A percentile compares a stretch with the other conserved stretches of the same genome.
Conservation (phyloP, 108 stramenopile species). For the Nitzschia palea region DNA sequence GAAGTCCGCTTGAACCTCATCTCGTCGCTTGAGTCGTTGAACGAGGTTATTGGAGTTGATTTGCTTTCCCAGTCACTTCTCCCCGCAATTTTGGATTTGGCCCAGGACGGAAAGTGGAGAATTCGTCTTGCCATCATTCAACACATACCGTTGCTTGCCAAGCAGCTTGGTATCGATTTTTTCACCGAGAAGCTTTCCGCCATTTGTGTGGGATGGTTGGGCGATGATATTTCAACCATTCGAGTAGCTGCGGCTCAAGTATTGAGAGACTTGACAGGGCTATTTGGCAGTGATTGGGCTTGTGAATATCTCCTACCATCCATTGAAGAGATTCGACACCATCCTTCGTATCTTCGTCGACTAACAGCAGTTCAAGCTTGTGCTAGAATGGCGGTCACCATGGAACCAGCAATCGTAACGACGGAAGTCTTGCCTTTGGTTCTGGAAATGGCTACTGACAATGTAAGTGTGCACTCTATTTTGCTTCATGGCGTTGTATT, state of each 20-base stretch:
- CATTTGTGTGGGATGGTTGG: conserved; percentile 93
- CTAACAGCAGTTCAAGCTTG: conserved; percentile 92
- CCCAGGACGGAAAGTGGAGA: conserved; percentile 96
- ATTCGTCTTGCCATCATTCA: conserved; percentile 95
- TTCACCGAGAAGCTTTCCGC: conserved; percentile 82
- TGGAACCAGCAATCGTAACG: conserved; percentile 60
- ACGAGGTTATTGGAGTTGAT: conserved; percentile 94
- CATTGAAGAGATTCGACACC: conserved; percentile 69
- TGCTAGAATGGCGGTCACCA: conserved; percentile 69
- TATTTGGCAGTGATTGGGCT: conserved; percentile 96
- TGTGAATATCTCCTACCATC: conserved; percentile 83
- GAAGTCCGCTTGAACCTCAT: conserved; percentile 97
- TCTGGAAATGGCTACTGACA: conserved; percentile 91
- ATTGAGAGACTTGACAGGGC: conserved; percentile 74
- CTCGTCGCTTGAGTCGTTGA: conserved; percentile 86
- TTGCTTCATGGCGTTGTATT: not conserved
- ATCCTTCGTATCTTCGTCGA: conserved; percentile 82
- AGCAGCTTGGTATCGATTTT: conserved; percentile 90
- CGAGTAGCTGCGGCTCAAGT: conserved; percentile 90
- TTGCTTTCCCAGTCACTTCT: conserved; percentile 90
- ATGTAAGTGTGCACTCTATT: conserved; percentile 35
- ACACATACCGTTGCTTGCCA: conserved; percentile 91
- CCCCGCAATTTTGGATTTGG: conserved; percentile 95
- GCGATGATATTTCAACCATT: conserved; percentile 91
- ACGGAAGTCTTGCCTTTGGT: conserved; percentile 84